Conservation (phyloP, 352 stramenopile genomes). For the Phytophthora constricta region DNA sequence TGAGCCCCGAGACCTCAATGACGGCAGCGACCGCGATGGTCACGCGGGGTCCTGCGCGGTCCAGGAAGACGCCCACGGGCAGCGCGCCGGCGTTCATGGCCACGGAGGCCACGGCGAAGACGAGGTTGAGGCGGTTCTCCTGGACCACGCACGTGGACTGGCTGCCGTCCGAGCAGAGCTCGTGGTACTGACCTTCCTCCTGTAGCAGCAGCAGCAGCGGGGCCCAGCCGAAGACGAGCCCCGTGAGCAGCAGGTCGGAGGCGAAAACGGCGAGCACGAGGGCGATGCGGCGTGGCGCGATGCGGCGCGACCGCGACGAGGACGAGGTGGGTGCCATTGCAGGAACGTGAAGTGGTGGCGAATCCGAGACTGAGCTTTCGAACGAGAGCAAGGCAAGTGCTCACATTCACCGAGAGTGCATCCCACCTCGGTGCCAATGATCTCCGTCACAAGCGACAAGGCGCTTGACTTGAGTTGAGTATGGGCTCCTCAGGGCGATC, state of each 20-base stretch:
- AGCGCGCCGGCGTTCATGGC: conserved; percentile 80
- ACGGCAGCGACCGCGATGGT: conserved; percentile 56
- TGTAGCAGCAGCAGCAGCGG: conserved; percentile 85
- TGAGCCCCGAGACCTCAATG: conserved; percentile 71
- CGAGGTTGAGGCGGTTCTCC: conserved; percentile 89
- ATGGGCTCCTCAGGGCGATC: too few species aligned
- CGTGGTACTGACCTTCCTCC: conserved; percentile 81
- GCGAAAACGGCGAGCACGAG: conserved; percentile 74
- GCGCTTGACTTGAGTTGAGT: background rate
- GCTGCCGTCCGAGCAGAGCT: conserved; percentile 59
- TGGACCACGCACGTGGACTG: conserved; percentile 61
- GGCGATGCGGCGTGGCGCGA: conserved; percentile 57
- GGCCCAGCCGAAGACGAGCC: conserved; percentile 88
- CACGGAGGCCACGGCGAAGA: conserved; percentile 83
- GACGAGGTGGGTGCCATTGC: conserved; percentile 12
- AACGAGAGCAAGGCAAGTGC: background rate
- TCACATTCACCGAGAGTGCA: conserved; percentile 17
- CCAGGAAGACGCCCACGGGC: conserved; percentile 82
- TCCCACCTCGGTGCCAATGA: conserved; percentile 1
- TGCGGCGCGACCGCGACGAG: conserved; percentile 15
- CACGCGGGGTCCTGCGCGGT: conserved; percentile 68
- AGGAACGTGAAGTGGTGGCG: background rate
- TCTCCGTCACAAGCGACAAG: background rate
- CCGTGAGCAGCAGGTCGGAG: conserved; percentile 87
- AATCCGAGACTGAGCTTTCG: background rate